A percentile compares a stretch with the other conserved stretches of the same genome.
Conservation (phyloP, 2,329 filamentous ascomycete genomes). For the Penicillium glabrum region DNA sequence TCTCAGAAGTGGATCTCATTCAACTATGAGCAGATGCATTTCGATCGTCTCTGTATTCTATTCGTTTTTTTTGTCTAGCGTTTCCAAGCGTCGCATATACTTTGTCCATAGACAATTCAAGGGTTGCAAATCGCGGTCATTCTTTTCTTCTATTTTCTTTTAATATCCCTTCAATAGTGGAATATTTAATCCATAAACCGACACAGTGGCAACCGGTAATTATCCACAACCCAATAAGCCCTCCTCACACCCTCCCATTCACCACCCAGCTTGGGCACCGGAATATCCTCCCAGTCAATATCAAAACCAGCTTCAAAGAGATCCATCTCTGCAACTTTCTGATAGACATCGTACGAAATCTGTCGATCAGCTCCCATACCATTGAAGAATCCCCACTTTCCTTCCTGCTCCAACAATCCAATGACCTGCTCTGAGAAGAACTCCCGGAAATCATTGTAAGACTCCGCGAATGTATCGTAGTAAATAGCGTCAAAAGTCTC, state of each 20-base stretch:
- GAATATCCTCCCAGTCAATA: slow-evolving; percentile 77
- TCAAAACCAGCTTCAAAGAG: slow-evolving; percentile 86
- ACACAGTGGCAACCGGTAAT: slow-evolving; percentile 47
- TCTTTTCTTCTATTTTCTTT: not conserved
- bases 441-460: slow-evolving; percentile 77
- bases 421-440: slow-evolving; percentile 91
- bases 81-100: slow-evolving; percentile 20
- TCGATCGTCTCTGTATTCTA: slow-evolving; percentile 12
- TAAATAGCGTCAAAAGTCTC: slow-evolving; percentile 84
- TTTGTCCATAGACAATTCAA: slow-evolving; percentile 17
- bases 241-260: slow-evolving; percentile 89
- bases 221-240: slow-evolving; percentile 83
- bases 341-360: slow-evolving; percentile 96
- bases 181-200: slow-evolving; percentile 35
- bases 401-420: slow-evolving; percentile 61
- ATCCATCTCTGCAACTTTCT: slow-evolving; percentile 87
- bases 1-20: slow-evolving; percentile 84
- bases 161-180: not conserved
- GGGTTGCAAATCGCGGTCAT: not conserved
- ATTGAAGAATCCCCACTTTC: slow-evolving; percentile 64
- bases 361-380: slow-evolving; percentile 86
- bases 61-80: slow-evolving; percentile 17
- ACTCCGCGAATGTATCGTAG: slow-evolving; percentile 97
- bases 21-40: slow-evolving; percentile 55
- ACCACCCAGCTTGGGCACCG: slow-evolving; percentile 70